Conservation (phyloP, 306 rosid species). For the Glycine soja region DNA sequence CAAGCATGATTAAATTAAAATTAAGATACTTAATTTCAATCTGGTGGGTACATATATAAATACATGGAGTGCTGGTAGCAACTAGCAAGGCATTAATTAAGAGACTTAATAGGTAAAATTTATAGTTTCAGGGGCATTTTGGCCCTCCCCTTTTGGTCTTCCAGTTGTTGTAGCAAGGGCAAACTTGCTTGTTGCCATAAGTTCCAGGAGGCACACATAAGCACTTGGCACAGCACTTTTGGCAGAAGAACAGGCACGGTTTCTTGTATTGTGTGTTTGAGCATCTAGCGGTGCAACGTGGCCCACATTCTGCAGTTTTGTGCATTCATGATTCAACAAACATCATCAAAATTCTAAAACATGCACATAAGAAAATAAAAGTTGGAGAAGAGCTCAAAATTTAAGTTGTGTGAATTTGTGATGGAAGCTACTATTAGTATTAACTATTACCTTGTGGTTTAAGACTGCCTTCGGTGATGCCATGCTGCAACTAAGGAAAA, state of each 20-base stretch:
- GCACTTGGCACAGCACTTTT: constrained; percentile 78
- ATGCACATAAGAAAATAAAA: neutral
- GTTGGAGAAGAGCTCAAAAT: neutral
- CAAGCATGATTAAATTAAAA: constrained; percentile 15
- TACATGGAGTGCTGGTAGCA: constrained; percentile 4
- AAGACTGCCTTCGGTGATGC: constrained; percentile 79
- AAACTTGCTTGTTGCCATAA: constrained; percentile 76
- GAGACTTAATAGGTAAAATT: neutral
- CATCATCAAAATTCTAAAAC: neutral
- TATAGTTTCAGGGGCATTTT: constrained; percentile 68
- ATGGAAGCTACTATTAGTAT: neutral
- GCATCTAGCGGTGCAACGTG: constrained; percentile 71
- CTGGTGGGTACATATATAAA: neutral
- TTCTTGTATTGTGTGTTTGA: constrained; percentile 79
- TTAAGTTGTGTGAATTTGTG: neutral
- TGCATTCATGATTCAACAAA: neutral
- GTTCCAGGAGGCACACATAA: constrained; percentile 85
- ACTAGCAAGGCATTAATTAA: too few species aligned
- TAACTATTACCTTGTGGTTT: constrained; percentile 70
- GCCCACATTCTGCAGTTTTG: constrained; percentile 64
- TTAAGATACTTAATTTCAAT: constrained; percentile 18
- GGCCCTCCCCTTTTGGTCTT: constrained; percentile 92
- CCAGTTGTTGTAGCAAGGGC: constrained; percentile 91
- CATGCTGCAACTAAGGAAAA: constrained; percentile 53
- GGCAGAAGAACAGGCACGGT: constrained; percentile 82